Conservation (phyloP, 2,329 filamentous ascomycete genomes). For the Botrytis paeoniae region DNA sequence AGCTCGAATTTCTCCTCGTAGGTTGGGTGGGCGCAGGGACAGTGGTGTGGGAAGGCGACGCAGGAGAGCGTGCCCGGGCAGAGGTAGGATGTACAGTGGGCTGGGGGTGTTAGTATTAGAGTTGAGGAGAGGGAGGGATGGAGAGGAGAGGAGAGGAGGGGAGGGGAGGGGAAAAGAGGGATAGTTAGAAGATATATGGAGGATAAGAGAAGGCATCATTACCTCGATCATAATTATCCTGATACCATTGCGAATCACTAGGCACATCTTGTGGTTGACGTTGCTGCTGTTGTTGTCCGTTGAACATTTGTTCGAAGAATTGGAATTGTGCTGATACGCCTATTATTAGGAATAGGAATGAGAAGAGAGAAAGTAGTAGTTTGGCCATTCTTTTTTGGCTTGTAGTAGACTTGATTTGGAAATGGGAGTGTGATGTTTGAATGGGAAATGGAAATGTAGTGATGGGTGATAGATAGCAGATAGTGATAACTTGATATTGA, state of each 20-base stretch:
- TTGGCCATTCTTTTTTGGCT: constrained; percentile 33
- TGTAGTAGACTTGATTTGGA: background rate
- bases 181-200: background rate
- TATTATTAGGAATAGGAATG: constrained; percentile 57
- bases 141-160: background rate
- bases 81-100: constrained; percentile 89
- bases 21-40: constrained; percentile 79
- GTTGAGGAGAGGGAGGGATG: background rate
- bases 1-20: constrained; percentile 77
- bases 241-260: constrained; percentile 81
- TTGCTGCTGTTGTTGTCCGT: constrained; percentile 53
- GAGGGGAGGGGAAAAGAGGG: background rate
- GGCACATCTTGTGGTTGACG: constrained; percentile 69
- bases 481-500: constrained; percentile 16
- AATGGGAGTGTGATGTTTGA: background rate
- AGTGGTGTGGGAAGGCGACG: constrained; percentile 95
- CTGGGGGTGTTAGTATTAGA: constrained; percentile 42
- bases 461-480: background rate
- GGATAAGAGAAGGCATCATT: constrained; percentile 28
- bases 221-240: constrained; percentile 67
- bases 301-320: constrained; percentile 98
- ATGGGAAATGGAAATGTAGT: background rate
- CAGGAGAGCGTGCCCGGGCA: constrained; percentile 94
- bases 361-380: constrained; percentile 41
- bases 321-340: constrained; percentile 76